Evolutionary conservation across 805 yeast species (phyloP).

Genomic region (Teunomyces funiuensis): DNA sequence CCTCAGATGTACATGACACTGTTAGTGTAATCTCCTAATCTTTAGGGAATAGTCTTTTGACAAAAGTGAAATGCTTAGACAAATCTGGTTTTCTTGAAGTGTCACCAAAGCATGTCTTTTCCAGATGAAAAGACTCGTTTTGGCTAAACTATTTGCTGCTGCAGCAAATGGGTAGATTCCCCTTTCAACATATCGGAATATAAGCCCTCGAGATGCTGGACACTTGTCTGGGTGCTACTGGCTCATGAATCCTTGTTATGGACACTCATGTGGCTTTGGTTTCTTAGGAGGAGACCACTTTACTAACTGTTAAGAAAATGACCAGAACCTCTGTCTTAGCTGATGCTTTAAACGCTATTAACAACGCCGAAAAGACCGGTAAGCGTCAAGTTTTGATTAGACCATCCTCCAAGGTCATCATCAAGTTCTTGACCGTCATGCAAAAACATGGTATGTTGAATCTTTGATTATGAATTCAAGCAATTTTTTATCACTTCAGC

Average conservation of each 20-base stretch:
- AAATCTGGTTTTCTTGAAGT: constrained; percentile 9
- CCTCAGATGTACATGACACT: constrained; percentile 2
- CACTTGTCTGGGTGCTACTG: constrained; percentile 18
- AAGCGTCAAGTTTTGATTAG: constrained; percentile 97
- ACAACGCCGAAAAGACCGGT: constrained; percentile 99
- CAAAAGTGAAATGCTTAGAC: neutral
- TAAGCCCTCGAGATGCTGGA: constrained; percentile 23
- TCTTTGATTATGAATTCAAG: neutral
- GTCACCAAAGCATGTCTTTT: constrained; percentile 4
- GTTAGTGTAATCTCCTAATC: neutral
- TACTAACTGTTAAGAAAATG: constrained; percentile 44
- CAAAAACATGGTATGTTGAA: constrained; percentile 80
- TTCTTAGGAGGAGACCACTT: constrained; percentile 6
- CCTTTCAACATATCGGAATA: constrained; percentile 15
- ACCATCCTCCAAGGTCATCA: constrained; percentile 97
- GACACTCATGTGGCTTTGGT: constrained; percentile 42
- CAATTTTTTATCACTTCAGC: constrained; percentile 1
- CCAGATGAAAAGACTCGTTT: constrained; percentile 1
- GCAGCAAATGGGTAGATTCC: constrained; percentile 11
- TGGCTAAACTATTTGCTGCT: constrained; percentile 8
- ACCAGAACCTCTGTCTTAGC: constrained; percentile 98
- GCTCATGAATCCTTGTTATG: constrained; percentile 37
- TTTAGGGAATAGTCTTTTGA: neutral
- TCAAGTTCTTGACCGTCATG: constrained; percentile 95
- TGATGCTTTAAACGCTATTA: constrained; percentile 96